phyloP scores from a whole-genome alignment of 768 basidiomycete species.

The Auricularia sp. region DNA sequence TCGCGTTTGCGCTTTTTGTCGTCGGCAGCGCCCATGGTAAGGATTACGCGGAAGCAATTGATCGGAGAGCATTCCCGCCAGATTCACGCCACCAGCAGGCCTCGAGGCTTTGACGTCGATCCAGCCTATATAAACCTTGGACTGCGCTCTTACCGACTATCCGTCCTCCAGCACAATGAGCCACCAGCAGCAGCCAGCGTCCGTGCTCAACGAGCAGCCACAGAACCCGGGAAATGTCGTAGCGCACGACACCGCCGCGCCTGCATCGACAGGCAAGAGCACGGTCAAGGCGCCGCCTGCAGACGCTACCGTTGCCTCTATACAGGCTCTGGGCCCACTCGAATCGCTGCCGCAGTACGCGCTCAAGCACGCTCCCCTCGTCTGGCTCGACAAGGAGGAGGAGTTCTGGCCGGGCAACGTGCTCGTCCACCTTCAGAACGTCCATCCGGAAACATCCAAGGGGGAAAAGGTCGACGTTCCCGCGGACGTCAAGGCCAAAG shows the following conservation, averaged over 20 bases:
- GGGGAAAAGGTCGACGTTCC: neutral
- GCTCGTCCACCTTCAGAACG: neutral
- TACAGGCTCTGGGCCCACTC: neutral
- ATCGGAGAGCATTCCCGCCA: too few species aligned
- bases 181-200: neutral
- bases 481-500: neutral
- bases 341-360: constrained; percentile 1
- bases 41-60: too few species aligned
- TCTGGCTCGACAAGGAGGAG: constrained; percentile 3
- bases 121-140: too few species aligned
- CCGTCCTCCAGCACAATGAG: neutral
- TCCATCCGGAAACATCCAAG: neutral
- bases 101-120: too few species aligned
- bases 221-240: neutral
- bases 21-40: neutral
- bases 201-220: neutral
- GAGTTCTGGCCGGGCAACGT: constrained; percentile 2
- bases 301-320: neutral
- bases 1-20: constrained; percentile 3
- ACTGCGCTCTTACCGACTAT: too few species aligned
- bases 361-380: constrained; percentile 1
- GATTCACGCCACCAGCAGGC: too few species aligned
- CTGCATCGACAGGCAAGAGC: neutral
- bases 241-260: neutral
- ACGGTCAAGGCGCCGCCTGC: neutral